Evolutionary conservation across 257 asterid species (phyloP), one percentile per base, ranked within the genome.

Genomic region (Nicotiana otophora): DNA sequence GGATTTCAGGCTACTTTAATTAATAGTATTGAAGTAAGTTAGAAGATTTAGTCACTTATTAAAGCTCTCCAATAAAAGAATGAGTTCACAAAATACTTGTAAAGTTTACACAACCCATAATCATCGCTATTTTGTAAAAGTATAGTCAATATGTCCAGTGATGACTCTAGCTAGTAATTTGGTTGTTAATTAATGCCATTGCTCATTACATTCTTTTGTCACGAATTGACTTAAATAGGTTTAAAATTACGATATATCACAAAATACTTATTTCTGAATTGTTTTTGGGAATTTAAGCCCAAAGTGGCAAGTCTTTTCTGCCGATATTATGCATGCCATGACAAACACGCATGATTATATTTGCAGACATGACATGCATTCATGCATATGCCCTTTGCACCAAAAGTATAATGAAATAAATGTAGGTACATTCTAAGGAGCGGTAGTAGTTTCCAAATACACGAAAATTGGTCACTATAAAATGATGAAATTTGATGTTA

Each of bases 271-370:
- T 31, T n/a, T 39, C 15, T 55, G 77, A 67, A 28, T 28, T 54
- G 28, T 65, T 63, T 83, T 39, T 10, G 51, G 8, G 39, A 76
- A 77, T 46, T 83, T 20, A 51, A 31, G 31, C 82, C 2, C 67
- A 28, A n/a, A 9, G 68, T 39, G 48, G 66, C 2, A 51, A 2
- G 39, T 16, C 46, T 55, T 28, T 19, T 48, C 16, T 23, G 48
- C 31, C 5, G n/a, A 19, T 51, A 51, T 34, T 64, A 81, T 83
- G 33, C 81, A 84, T 82, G 82, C 78, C 46, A 69, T 77, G 81
- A 10, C 55, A 84, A 72, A 33, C 33, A 76, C 68, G 65, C 81
- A 84, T 83, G 83, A 31, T 66, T 77, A 78, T 77, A 63, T 26
- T 51, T 77, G 69, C 42, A 77, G 67, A 58, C 78, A 78, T 51